Evolutionary conservation across 2,329 filamentous ascomycete species (phyloP).

Genomic region (Calonectria crousiana): DNA sequence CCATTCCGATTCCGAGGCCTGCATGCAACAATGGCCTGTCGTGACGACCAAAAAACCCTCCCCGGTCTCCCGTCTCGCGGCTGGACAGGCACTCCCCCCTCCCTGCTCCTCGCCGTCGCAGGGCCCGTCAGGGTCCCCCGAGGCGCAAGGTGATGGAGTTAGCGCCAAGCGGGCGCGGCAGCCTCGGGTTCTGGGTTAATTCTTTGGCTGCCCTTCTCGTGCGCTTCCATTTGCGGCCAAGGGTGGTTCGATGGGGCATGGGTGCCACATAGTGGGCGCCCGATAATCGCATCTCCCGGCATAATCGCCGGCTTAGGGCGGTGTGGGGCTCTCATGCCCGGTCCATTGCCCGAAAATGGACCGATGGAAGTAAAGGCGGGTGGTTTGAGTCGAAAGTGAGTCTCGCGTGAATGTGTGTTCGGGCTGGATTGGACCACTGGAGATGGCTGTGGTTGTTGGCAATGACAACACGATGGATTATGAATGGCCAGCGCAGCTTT

Average conservation of each 20-base stretch:
- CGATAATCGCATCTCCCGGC: constrained; percentile 31
- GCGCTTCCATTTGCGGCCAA: constrained; percentile 22
- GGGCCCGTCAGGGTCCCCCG: constrained; percentile 5
- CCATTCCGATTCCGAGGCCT: constrained; percentile 3
- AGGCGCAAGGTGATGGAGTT: background rate
- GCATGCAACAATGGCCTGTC: constrained; percentile 16
- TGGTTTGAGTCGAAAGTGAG: background rate
- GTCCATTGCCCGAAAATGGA: constrained; percentile 25
- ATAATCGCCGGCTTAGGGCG: constrained; percentile 26
- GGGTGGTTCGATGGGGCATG: constrained; percentile 35
- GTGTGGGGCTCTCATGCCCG: constrained; percentile 30
- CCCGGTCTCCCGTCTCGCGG: constrained; percentile 13
- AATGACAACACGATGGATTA: background rate
- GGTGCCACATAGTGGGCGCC: background rate
- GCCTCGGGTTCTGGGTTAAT: constrained; percentile 23
- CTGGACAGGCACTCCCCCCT: background rate
- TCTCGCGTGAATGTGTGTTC: background rate
- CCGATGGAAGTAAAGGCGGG: constrained; percentile 10
- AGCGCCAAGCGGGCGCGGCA: constrained; percentile 27
- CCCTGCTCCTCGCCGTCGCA: background rate
- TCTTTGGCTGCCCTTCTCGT: constrained; percentile 15
- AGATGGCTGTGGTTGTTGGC: background rate
- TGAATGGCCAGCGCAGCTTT: background rate
- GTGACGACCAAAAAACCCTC: background rate
- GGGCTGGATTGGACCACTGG: background rate